Conservation (phyloP, 106 monocot species). For the Dendrobium nobile region DNA sequence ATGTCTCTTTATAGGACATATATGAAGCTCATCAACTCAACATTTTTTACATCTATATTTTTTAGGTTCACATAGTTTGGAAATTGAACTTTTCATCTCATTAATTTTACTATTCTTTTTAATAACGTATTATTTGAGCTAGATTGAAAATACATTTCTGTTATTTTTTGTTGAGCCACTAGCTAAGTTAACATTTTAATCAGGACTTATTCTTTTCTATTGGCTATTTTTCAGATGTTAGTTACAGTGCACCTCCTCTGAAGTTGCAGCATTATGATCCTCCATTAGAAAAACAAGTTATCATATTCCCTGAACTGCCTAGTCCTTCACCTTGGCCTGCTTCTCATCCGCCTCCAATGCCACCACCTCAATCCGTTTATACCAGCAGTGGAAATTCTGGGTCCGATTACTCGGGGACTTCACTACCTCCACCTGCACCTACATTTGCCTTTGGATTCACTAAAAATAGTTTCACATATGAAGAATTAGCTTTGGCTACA, state of each 20-base stretch:
- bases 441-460: slow-evolving; percentile 3
- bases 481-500: slow-evolving; percentile 36
- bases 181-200: not conserved
- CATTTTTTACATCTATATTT: no score
- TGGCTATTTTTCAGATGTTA: slow-evolving; percentile 1
- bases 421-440: slow-evolving; percentile 11
- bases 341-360: slow-evolving; percentile 4
- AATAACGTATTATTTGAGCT: no score
- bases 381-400: not conserved
- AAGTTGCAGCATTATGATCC: not conserved
- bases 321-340: slow-evolving; percentile 8
- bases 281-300: not conserved
- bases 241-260: not conserved
- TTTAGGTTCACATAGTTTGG: no score
- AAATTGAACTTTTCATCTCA: no score
- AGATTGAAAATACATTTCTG: no score
- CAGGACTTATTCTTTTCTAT: not conserved
- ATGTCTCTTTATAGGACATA: no score
- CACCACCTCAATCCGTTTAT: not conserved
- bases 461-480: slow-evolving; percentile 28
- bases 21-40: no score
- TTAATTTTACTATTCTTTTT: no score
- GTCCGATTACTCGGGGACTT: slow-evolving; percentile 9
- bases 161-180: not conserved
- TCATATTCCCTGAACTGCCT: not conserved